phyloP scores from a whole-genome alignment of 164 flowering plant genomes.

The Vitis riparia region DNA sequence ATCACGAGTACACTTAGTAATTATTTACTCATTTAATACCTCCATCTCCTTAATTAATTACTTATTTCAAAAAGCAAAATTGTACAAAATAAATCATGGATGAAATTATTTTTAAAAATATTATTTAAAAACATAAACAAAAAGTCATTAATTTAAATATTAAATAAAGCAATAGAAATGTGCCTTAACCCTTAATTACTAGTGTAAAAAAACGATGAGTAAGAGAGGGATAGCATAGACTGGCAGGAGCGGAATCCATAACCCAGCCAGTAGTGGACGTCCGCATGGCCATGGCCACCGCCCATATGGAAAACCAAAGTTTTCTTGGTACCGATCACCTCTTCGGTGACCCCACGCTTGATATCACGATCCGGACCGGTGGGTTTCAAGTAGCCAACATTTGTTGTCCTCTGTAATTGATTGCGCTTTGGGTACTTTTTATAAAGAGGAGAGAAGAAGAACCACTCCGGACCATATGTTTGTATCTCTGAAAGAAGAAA shows the following conservation, averaged over 20 bases:
- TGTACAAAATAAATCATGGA: too few relatives aligned
- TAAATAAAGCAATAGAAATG: too few relatives aligned
- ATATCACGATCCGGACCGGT: constrained; percentile 14
- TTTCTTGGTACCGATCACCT: constrained; percentile 16
- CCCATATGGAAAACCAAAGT: constrained; percentile 26
- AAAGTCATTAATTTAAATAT: too few relatives aligned
- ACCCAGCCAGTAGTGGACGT: constrained; percentile 17
- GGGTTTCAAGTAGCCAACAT: constrained; percentile 23
- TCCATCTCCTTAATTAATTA: too few relatives aligned
- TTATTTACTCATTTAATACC: too few relatives aligned
- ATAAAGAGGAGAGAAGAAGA: constrained; percentile 13
- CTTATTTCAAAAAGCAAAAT: too few relatives aligned
- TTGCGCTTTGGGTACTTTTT: constrained; percentile 9
- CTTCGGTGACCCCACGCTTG: background rate
- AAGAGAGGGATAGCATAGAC: background rate
- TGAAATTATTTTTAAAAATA: too few relatives aligned
- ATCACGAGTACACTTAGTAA: too few relatives aligned
- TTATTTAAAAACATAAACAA: too few relatives aligned
- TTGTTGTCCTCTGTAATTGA: constrained; percentile 8
- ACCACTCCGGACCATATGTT: constrained; percentile 8
- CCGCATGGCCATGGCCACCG: constrained; percentile 3
- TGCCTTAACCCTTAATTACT: too few relatives aligned
- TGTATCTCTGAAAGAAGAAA: background rate
- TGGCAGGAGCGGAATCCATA: background rate
- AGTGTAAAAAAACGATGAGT: too few relatives aligned